Conservation (phyloP, 805 yeast species). For the Nakazawaea siamensis region DNA sequence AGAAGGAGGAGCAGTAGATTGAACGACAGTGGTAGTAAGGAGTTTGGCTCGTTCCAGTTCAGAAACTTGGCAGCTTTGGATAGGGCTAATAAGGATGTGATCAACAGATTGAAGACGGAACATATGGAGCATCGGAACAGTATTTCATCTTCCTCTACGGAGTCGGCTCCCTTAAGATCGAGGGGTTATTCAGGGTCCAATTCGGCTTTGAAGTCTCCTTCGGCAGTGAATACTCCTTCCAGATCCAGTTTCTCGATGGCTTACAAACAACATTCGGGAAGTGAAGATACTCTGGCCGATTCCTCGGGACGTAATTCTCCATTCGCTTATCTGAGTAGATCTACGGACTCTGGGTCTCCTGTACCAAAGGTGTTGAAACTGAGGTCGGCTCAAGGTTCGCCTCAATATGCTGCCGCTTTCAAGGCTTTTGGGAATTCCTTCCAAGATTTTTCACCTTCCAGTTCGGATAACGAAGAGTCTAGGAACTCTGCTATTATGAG, state of each 20-base stretch:
- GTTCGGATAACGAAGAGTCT: constrained; percentile 60
- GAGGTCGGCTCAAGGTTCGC: constrained; percentile 1
- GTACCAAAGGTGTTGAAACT: constrained; percentile 6
- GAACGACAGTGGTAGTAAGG: constrained; percentile 54
- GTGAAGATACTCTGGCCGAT: constrained; percentile 24
- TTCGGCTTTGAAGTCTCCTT: constrained; percentile 41
- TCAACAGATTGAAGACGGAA: constrained; percentile 78
- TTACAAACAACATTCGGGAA: not conserved
- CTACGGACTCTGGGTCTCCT: constrained; percentile 11
- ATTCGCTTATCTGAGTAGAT: constrained; percentile 9
- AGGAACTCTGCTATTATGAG: constrained; percentile 41
- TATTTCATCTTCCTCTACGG: constrained; percentile 38
- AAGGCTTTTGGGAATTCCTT: constrained; percentile 14
- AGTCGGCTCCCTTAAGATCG: constrained; percentile 19
- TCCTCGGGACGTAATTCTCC: constrained; percentile 26
- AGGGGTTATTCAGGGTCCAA: constrained; percentile 25
- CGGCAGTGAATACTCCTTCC: constrained; percentile 5
- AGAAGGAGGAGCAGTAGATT: constrained; percentile 61
- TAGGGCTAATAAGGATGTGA: constrained; percentile 88
- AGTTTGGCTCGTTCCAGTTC: constrained; percentile 90
- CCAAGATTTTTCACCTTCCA: constrained; percentile 34
- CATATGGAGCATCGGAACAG: constrained; percentile 50
- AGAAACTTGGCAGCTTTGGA: constrained; percentile 85
- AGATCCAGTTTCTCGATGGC: constrained; percentile 2
- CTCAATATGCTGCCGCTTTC: constrained; percentile 5